Base-by-base conservation (phyloP, 2,329 filamentous ascomycete genomes). In the Penicillium palitans region DNA sequence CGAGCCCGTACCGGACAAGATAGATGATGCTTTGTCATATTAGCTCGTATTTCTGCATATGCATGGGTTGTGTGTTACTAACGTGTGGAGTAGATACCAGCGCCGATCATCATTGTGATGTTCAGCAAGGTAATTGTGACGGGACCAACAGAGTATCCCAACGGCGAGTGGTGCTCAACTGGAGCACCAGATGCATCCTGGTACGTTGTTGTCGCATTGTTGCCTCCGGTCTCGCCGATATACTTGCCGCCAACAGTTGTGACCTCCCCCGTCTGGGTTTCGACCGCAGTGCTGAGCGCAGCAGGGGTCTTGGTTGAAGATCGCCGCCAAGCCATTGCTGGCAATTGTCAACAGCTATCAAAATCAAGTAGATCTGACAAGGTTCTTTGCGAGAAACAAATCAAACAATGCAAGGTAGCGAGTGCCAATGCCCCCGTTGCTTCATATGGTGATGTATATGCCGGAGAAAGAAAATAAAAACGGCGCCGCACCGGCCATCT, bases 11-110 rank as follows among this genome's bases (percentile, higher is more conserved):
- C 81, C 81, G 0, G 65, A 75, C 2, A 89, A 74, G 24, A 89
- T 84, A 0, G 78, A 78, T 0, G 81, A 81, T n/a, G 85, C 83
- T 87, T 57, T 19, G 40, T 12, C 19, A 17, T 35, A 21, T 57
- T 21, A 57, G 49, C 24, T 7, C 6, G 7, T 1, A 27, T 41
- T 29, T 13, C 19, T 41, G 19, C 13, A 8, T 12, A 42, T 41
- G 2, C 21, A 24, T 21, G 24, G 6, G 9, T 33, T 24, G n/a
- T 46, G n/a, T 29, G 3, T 10, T 3, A 76, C 83, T 66, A 66
- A 86, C 84, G 86, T 0, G 85, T 87, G 0, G 84, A 87, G 57
- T 84, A 86, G 21, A 86, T 80, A 52, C 84, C 84, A 0, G 83
- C 86, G 1, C 85, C 85, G 49, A 87, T 77, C 84, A 87, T 87